Evolutionary conservation across 345 rosid genomes (phyloP).

Genomic region (Acer campestre): DNA sequence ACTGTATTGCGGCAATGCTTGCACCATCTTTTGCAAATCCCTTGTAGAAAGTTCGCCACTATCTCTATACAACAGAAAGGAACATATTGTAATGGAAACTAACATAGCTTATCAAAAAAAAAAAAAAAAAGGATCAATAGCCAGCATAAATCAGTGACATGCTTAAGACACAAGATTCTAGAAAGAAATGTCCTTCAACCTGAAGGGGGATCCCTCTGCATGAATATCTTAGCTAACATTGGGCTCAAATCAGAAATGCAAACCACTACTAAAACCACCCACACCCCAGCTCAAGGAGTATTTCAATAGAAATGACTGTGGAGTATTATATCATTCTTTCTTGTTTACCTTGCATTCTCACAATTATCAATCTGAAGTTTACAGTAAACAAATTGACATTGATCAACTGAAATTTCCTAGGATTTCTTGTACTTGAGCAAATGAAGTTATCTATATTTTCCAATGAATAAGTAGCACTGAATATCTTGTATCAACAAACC

Average conservation of each 20-base stretch:
- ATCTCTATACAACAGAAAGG: constrained; percentile 51
- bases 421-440: not conserved
- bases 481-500: not conserved
- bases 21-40: constrained; percentile 98
- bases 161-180: not conserved
- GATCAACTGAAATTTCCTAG: not conserved
- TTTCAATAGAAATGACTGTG: not conserved
- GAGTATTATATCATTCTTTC: not conserved
- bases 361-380: not conserved
- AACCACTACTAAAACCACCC: not conserved
- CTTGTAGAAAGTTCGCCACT: constrained; percentile 85
- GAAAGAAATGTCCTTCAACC: not conserved
- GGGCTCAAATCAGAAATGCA: not conserved
- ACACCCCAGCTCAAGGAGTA: not conserved
- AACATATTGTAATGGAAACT: constrained; percentile 10
- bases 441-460: constrained; percentile 2
- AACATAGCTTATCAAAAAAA: not conserved
- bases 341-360: not conserved
- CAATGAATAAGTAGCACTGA: not conserved
- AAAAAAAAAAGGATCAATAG: not conserved
- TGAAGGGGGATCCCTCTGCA: not conserved
- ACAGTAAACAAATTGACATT: not conserved
- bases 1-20: constrained; percentile 97
- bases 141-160: not conserved
- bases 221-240: not conserved